Conservation (phyloP, 495 filamentous ascomycete genomes). For the Pseudevernia furfuracea region DNA sequence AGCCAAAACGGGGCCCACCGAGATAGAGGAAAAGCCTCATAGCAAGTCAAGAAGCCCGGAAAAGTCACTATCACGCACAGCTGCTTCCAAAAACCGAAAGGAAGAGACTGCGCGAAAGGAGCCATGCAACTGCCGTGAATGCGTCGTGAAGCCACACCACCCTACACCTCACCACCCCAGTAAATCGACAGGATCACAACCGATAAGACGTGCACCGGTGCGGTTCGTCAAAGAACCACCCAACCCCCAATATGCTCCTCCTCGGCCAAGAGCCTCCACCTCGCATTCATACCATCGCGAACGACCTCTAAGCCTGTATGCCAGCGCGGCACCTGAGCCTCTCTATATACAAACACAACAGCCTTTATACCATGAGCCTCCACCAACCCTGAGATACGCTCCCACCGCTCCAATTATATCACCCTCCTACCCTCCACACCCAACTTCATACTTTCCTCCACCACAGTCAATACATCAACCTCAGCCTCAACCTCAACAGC, state of each 20-base stretch:
- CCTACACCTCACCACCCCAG: slow-evolving; percentile 3
- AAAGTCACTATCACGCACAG: slow-evolving; percentile 28
- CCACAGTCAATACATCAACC: slow-evolving; percentile 12
- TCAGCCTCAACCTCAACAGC: slow-evolving; percentile 16
- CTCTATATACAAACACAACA: slow-evolving; percentile 11
- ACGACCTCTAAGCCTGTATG: slow-evolving; percentile 38
- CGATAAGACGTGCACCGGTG: slow-evolving; percentile 11
- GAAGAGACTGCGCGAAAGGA: slow-evolving; percentile 26
- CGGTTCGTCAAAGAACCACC: slow-evolving; percentile 5
- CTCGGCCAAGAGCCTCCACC: slow-evolving; percentile 14
- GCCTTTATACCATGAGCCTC: slow-evolving; percentile 9
- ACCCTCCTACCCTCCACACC: slow-evolving; percentile 27
- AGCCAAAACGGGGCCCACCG: slow-evolving; percentile 15
- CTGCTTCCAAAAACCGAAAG: slow-evolving; percentile 32
- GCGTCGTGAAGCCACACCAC: slow-evolving; percentile 14
- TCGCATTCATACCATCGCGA: slow-evolving; percentile 16
- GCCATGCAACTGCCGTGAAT: slow-evolving; percentile 12
- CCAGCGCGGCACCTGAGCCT: slow-evolving; percentile 37
- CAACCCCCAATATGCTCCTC: slow-evolving; percentile 15
- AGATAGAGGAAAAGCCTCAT: slow-evolving; percentile 9
- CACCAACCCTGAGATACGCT: slow-evolving; percentile 15
- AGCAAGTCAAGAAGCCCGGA: slow-evolving; percentile 22
- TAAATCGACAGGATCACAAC: slow-evolving; percentile 10
- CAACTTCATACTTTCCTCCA: slow-evolving; percentile 29
- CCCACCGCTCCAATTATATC: slow-evolving; percentile 13